Evolutionary conservation across 768 basidiomycete genomes (phyloP), one percentile per base, ranked within the genome.

Genomic region (Hypsizygus marmoreus): DNA sequence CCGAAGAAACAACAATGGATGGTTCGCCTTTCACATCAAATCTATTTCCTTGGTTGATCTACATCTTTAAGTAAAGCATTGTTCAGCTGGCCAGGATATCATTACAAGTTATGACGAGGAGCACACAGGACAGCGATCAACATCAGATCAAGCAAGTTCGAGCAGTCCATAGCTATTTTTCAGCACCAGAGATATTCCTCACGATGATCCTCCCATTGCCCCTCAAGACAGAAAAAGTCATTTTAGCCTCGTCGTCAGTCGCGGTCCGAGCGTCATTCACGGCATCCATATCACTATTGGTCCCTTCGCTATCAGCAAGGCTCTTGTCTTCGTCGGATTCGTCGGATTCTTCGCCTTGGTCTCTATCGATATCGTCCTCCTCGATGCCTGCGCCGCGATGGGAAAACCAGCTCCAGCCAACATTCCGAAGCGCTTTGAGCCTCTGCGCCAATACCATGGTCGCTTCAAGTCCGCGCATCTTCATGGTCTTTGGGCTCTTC

Each of bases 361-460:
- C 35, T 39, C 43, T 47, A 1, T 38, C 46, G 32, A 56, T 39
- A 40, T 43, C 36, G 51, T 51, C 24, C 46, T 57, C 26, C 43
- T 59, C 25, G 22, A 43, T 42, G 40, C 30, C 39, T 23, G 46
- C 31, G 5, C 40, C 33, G 20, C 42, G 31, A 30, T 53, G 52
- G 50, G 79, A 76, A 50, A 75, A 76, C 0, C 81, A 74, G 43
- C 75, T 78, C 79, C 81, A 86, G 13, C 71, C 64, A 22, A 84
- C 62, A 1, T 61, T 70, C 41, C 64, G 55, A 11, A 84, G 45
- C 2, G 70, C 62, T 39, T 71, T 72, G 39, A 84, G 60, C 37
- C 65, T 64, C 44, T 61, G 65, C 2, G 74, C 77, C 19, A 86
- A 57, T 19, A 67, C 47, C 19, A 76, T 57, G 47, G 71, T 77